Base-by-base conservation (phyloP, 2,329 filamentous ascomycete species). In the Monosporascus sp. region DNA sequence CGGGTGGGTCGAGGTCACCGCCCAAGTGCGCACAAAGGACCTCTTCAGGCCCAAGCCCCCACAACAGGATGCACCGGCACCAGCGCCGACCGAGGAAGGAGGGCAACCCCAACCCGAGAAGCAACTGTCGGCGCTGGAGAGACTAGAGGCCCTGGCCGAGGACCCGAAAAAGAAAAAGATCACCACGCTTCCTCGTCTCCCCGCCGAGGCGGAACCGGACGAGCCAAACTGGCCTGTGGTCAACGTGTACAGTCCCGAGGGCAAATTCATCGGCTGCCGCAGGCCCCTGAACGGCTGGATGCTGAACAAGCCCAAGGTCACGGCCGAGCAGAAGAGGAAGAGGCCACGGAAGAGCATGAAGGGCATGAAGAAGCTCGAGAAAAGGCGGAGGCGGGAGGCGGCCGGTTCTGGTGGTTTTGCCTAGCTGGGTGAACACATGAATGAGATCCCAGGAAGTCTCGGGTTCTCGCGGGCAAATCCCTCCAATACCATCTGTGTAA, bases 1-100 rank as follows among this genome's bases (percentile, higher is more conserved):
- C 26, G 94, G 94, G 7, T 99, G 95, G 89, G 80, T 99, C 2
- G 94, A 99, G 71, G 70, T 99, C 41, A 86, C 85, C 1, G 86
- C 86, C 3, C 93, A 99, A 71, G 83, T 95, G 9, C 83, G 93
- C 49, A 81, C 78, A 17, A 80, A 71, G 64, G 74, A 78, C 54
- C 70, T 78, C 51, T 72, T 71, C 48, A 58, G 17, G 54, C 46
- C 26, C 5, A 58, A 44, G 41, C 14, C 37, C 28, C 31, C 11
- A 5, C 9, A 44, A 22, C 49, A 60, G 50, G 47, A 68, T 63
- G 55, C 50, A 45, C 48, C 55, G 28, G 45, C 55, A 37, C 55
- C 50, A 48, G 35, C 59, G 58, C 18, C 49, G 24, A 35, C 52
- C 8, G 54, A 56, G 14, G 53, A 56, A 8, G 58, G 55, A 7